Base-by-base conservation (phyloP, 1,284 basidiomycete genomes). In the Cutaneotrichosporon sp. region DNA sequence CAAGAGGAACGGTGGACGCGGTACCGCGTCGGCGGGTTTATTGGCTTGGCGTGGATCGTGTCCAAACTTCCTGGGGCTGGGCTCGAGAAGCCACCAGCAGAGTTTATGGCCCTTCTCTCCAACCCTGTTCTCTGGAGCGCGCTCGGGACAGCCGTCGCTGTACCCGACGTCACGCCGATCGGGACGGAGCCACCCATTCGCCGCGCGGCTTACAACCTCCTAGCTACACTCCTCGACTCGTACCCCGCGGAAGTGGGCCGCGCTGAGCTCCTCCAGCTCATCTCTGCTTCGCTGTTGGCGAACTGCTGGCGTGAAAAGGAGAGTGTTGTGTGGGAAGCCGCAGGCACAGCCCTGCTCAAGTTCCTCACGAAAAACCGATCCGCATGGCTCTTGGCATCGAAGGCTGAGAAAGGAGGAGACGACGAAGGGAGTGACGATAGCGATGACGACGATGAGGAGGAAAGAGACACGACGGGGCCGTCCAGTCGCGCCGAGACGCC, bases 241-340 rank as follows among this genome's bases (percentile, higher is more conserved):
- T 64, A 61, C 43, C 63, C 65, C 5, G 56, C 59, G 3, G 57
- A 62, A 12, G 51, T 71, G 11, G 56, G 46, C 10, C 54, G 64
- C 39, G 33, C 52, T 7, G 64, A 67, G 17, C 54, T 68, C 16
- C 41, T 73, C 8, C 34, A 60, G 0, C 67, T 81, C 2, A 71
- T 90, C 14, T 81, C 84, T 35, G 62, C 73, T 2, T 83, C 81
- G 0, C 76, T 87, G 5, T 74, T 92, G 31, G 81, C 84, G 14
- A 85, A 84, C 20, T 85, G 86, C 6, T 92, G 88, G 85, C 74
- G 81, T 0, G 90, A 93, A 65, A 77, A 79, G 4, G 88, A 92
- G 63, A 60, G 75, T 1, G 77, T 76, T 2, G 88, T 91, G 0
- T 83, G 86, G 64, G 70, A 76, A 8, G 72, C 74, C 1, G 84